These are phyloP conservation scores for Cladosporium austrohemisphaericum DNA, from an alignment of 2,329 filamentous ascomycete genomes.

Conservation along the genomic window DNA sequence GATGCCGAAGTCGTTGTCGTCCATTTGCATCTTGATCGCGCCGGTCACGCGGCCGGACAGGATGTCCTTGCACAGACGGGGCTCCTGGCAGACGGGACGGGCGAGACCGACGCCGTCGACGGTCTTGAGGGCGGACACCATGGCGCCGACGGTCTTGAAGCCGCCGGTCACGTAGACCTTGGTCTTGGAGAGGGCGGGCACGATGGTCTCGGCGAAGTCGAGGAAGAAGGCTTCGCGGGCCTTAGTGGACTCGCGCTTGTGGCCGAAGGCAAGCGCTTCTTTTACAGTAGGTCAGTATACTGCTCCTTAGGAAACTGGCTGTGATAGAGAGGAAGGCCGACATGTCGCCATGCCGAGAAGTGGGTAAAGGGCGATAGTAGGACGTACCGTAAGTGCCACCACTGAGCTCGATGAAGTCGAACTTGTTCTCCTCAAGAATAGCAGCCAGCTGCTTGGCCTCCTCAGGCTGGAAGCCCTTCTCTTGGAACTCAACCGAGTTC, in stretches of 20 bases:
- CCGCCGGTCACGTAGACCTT: conserved; percentile 59
- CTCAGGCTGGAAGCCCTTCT: conserved; percentile 49
- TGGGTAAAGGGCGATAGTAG: too few species aligned
- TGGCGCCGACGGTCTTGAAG: conserved; percentile 52
- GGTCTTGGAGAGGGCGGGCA: conserved; percentile 48
- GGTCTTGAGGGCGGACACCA: conserved; percentile 55
- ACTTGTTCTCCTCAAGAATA: conserved; percentile 47
- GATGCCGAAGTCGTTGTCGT: conserved; percentile 52
- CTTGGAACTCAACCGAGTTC: conserved; percentile 56
- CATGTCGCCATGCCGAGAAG: too few species aligned
- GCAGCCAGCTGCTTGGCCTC: conserved; percentile 50
- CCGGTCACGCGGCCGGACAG: conserved; percentile 45
- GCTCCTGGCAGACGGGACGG: conserved; percentile 52
- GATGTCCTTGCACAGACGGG: conserved; percentile 43
- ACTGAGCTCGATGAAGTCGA: conserved; percentile 57
- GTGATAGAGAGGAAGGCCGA: too few species aligned
- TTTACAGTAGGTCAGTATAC: background rate
- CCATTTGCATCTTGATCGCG: conserved; percentile 47
- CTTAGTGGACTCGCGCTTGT: conserved; percentile 53
- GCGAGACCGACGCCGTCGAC: conserved; percentile 61
- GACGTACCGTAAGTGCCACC: conserved; percentile 55
- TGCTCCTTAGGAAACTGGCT: too few species aligned
- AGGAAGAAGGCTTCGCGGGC: conserved; percentile 53
- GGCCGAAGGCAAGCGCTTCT: conserved; percentile 48
- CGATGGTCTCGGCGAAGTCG: conserved; percentile 55